phyloP scores from a whole-genome alignment of 164 flowering plant species.

The Echeveria elegans region DNA sequence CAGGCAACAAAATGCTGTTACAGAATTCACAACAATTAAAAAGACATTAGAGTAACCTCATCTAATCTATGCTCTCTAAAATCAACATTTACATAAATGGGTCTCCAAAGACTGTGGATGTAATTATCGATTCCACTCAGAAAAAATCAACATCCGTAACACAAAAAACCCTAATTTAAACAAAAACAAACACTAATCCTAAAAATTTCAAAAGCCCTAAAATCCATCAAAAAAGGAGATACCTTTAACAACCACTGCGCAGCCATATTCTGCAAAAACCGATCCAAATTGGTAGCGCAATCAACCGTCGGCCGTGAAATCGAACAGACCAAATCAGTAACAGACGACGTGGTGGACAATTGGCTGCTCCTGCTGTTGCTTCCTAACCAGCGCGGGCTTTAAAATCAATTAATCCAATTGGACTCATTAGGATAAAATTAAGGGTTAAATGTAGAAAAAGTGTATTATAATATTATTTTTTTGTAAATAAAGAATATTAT shows the following conservation, averaged over 20 bases:
- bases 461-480: too few relatives aligned
- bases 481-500: too few relatives aligned
- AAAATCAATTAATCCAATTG: too few relatives aligned
- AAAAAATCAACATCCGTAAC: not conserved
- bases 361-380: too few relatives aligned
- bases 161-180: too few relatives aligned
- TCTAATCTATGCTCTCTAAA: not conserved
- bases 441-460: too few relatives aligned
- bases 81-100: not conserved
- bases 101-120: not conserved
- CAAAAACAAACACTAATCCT: too few relatives aligned
- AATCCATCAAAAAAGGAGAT: not conserved
- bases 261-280: conserved; percentile 29
- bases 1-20: not conserved
- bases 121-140: not conserved
- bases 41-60: not conserved
- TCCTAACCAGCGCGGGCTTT: too few relatives aligned
- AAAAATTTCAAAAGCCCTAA: not conserved
- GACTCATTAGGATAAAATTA: too few relatives aligned
- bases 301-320: not conserved
- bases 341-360: conserved; percentile 13
- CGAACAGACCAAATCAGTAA: conserved; percentile 7
- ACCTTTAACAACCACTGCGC: conserved; percentile 32
- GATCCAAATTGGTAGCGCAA: conserved; percentile 29
- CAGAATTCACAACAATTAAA: not conserved